Evolutionary conservation across 176 grass and related monocot species (phyloP), one percentile per base, ranked within the genome.

Genomic region (Oryza glumipatula): DNA sequence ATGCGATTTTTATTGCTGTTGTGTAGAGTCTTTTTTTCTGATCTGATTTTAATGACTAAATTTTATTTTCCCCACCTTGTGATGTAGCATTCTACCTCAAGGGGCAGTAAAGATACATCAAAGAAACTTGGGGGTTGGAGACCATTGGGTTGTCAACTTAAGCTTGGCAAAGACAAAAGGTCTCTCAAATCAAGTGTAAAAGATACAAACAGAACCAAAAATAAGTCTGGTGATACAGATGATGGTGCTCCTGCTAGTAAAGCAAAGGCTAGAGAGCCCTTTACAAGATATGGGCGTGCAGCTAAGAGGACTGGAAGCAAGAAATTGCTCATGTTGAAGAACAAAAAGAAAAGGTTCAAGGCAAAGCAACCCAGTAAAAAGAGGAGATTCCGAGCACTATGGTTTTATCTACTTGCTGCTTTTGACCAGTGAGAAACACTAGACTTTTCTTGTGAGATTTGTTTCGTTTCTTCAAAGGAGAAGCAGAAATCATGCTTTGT

Each of bases 401-500:
- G 93, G 93, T 92, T 92, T 28, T 88, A 83, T 66, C 81, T 95
- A 75, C 72, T 92, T 88, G 79, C 93, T 67, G 88, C 88, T 88
- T 88, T 84, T 85, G 88, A 95, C 44, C 93, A 88, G 93, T 95
- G 54, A 82, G 85, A 68, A 76, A 41, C 47, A 24, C 39, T 82
- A 90, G 9, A 45, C 38, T 77, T 88, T 11, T 88, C 79, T 74
- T 36, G 35, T 14, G 13, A 48, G 30, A 8, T 45, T 80, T 82
- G 28, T 68, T 82, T 76, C 16, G 51, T 81, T 70, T 41, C 28
- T 23, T 82, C 26, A 32, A 83, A 63, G 21, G 19, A 61, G 70
- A 79, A 69, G n/a, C 8, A 54, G 8, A 54, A 87, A 80, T 82
- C 46, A 79, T 72, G 41, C 45, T 87, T 26, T 84, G 39, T 84